Base-by-base conservation (phyloP, 352 stramenopile genomes). In the Phytophthora crassamura region DNA sequence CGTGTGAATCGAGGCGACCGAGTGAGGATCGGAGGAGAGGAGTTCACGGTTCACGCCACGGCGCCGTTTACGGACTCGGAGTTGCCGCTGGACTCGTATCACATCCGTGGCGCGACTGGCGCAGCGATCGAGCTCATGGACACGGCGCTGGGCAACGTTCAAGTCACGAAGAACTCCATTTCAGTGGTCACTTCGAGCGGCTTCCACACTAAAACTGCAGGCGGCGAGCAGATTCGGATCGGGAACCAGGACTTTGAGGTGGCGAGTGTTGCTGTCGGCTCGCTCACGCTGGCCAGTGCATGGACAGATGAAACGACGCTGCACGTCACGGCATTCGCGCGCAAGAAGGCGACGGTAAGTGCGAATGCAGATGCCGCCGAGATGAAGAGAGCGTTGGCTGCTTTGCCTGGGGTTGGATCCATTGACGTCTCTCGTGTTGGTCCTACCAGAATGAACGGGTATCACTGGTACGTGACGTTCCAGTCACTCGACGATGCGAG, bases 391-490 rank as follows among this genome's bases (percentile, higher is more conserved):
- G 74, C 70, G 1, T 48, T 94, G 12, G 41, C 74, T 45, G 64
- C 61, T 0, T 69, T 93, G 1, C 71, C 84, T 5, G 86, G 84
- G 1, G 64, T 89, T 18, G 86, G 86, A 7, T 66, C 75, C 0
- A 74, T 93, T 36, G 71, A 85, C 7, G 84, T 91, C 0, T 68
- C 80, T 9, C 82, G 86, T 4, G 50, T 78, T 15, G 86, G 86
- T 0, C 86, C 84, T 0, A 90, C 84, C 0, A 62, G 54, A 16
- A 47, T 49, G 38, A 89, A 91, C 16, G 86, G 75, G 3, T 93
- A 89, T 59, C 65, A 59, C 3, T 94, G 86, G 86, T 66, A 70
- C 34, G 73, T 94, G 4, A 91, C 86, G 16, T 90, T 94, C 38
- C 38, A 84, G 50, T 93, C 84, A 1, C 77, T 94, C 11, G 71